These are phyloP conservation scores for Pythium brachiatum DNA, from an alignment of 352 stramenopile species.

Conservation along the genomic window DNA sequence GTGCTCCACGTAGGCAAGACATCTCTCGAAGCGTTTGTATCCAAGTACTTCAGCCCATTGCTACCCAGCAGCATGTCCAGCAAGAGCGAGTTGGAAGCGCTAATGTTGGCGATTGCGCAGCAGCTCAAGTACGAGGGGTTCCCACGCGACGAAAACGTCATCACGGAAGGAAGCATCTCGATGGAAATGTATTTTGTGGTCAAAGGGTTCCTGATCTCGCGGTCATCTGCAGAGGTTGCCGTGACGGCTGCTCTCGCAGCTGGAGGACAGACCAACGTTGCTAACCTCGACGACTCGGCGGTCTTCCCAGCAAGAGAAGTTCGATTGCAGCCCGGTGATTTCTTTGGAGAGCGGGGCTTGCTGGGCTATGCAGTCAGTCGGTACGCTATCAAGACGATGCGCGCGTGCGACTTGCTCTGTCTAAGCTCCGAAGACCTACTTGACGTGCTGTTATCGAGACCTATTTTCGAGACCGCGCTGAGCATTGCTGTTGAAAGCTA, in stretches of 20 bases:
- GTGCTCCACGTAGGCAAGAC: slow-evolving; percentile 43
- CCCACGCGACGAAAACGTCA: slow-evolving; percentile 54
- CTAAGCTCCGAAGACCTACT: slow-evolving; percentile 47
- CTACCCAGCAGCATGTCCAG: slow-evolving; percentile 26
- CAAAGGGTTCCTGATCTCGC: slow-evolving; percentile 41
- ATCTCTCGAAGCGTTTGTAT: slow-evolving; percentile 36
- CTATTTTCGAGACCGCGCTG: slow-evolving; percentile 35
- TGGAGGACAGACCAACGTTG: background rate
- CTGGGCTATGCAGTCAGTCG: slow-evolving; percentile 48
- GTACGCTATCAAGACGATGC: slow-evolving; percentile 29
- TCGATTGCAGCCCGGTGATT: slow-evolving; percentile 42
- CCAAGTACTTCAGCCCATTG: slow-evolving; percentile 47
- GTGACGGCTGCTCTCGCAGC: slow-evolving; percentile 10
- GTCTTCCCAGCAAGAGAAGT: background rate
- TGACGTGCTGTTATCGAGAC: slow-evolving; percentile 36
- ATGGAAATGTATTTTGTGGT: slow-evolving; percentile 77
- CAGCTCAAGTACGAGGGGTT: slow-evolving; percentile 64
- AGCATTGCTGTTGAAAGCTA: slow-evolving; percentile 49
- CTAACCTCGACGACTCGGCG: background rate
- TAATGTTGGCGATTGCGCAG: slow-evolving; percentile 35
- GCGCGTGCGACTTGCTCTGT: slow-evolving; percentile 26
- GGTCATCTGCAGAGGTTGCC: slow-evolving; percentile 13
- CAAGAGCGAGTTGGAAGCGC: slow-evolving; percentile 24
- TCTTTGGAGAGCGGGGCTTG: slow-evolving; percentile 58
- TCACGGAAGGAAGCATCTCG: slow-evolving; percentile 60